Conservation (phyloP, 345 rosid genomes). For the Isatis tinctoria region DNA sequence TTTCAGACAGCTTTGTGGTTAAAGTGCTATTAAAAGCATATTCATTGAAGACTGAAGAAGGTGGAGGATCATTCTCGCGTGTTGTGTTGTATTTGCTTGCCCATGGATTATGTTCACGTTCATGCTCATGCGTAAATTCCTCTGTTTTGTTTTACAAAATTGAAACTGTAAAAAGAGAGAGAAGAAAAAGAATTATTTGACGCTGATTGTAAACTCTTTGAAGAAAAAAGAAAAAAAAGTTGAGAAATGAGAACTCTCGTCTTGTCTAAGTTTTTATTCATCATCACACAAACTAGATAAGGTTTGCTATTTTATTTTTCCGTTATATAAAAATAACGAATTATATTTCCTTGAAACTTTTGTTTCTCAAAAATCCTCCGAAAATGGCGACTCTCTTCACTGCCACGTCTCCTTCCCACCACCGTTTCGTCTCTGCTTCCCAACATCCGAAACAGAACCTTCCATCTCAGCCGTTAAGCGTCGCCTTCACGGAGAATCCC, state of each 20-base stretch:
- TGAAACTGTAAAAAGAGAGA: conserved; percentile 14
- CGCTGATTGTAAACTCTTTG: not conserved
- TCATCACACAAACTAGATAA: conserved; percentile 27
- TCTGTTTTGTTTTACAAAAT: conserved; percentile 23
- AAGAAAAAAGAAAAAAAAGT: not conserved
- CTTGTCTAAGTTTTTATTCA: not conserved
- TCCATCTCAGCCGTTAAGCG: not conserved
- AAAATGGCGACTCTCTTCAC: conserved; percentile 33
- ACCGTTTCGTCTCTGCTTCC: conserved; percentile 34
- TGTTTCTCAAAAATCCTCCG: not conserved
- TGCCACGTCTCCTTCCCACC: conserved; percentile 20
- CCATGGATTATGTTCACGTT: conserved; percentile 7
- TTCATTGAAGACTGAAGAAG: not conserved
- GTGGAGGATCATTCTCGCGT: not conserved
- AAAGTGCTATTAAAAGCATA: not conserved
- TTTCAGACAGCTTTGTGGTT: conserved; percentile 1
- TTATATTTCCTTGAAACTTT: not conserved
- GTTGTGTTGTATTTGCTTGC: not conserved
- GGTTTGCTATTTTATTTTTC: not conserved
- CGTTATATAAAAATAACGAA: not conserved
- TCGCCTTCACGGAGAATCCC: not conserved
- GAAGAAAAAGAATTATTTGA: not conserved
- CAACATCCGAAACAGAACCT: conserved; percentile 37
- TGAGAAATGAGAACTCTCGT: not conserved
- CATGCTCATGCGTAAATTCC: conserved; percentile 6